Evolutionary conservation across 2,329 filamentous ascomycete genomes (phyloP).

Genomic region (Allantophomopsis cytisporea): DNA sequence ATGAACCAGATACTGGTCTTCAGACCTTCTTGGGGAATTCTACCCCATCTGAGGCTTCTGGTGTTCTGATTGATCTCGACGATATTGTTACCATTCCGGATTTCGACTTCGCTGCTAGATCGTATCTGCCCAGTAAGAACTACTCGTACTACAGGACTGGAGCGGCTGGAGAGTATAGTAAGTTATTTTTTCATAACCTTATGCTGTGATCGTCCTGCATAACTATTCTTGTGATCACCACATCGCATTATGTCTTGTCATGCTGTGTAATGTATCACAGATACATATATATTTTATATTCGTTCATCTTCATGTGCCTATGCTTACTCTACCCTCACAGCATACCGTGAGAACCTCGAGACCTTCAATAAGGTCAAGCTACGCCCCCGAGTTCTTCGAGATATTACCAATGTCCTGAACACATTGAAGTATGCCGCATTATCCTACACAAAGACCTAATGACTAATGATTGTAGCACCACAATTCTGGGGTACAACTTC

Average conservation of each 20-base stretch:
- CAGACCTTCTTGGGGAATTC: too few relatives aligned
- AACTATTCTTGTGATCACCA: too few relatives aligned
- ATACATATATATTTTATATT: too few relatives aligned
- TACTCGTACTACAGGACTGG: constrained; percentile 45
- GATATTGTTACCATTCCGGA: constrained; percentile 34
- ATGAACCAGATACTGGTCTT: not conserved
- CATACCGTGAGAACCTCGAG: constrained; percentile 42
- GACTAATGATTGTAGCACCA: constrained; percentile 21
- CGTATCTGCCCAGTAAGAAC: constrained; percentile 28
- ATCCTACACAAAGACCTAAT: too few relatives aligned
- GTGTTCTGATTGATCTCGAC: constrained; percentile 24
- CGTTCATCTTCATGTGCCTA: too few relatives aligned
- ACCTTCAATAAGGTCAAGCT: constrained; percentile 33
- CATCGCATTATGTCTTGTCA: too few relatives aligned
- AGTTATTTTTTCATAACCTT: too few relatives aligned
- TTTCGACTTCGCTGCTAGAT: constrained; percentile 37
- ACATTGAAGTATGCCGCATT: constrained; percentile 19
- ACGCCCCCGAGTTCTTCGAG: constrained; percentile 32
- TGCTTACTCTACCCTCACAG: constrained; percentile 7
- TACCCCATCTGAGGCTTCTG: constrained; percentile 1
- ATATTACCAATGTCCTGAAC: constrained; percentile 26
- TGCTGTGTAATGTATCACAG: too few relatives aligned
- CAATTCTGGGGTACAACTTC: constrained; percentile 37
- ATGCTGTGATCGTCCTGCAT: too few relatives aligned
- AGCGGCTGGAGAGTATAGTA: constrained; percentile 33